These are phyloP conservation scores for Crithidia sp. DNA, from an alignment of 208 protist species.

Conservation along the genomic window DNA sequence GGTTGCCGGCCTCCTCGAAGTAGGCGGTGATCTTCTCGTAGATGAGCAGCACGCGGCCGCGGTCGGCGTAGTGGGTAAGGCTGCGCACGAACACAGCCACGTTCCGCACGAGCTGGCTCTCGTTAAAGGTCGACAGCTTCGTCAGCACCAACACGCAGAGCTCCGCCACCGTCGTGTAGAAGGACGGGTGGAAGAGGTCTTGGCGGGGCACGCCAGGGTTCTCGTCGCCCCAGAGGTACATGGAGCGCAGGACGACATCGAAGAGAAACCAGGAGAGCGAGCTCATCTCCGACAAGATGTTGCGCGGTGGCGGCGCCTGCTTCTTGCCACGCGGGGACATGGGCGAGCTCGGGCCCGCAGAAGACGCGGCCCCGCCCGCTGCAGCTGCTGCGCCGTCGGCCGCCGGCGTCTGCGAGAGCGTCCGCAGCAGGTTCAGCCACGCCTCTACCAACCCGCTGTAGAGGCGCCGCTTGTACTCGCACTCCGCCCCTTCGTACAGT, in stretches of 20 bases:
- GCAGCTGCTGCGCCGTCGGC: neutral
- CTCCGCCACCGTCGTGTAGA: constrained; percentile 65
- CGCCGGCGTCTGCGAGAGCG: constrained; percentile 13
- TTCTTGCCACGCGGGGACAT: constrained; percentile 17
- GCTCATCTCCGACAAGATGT: constrained; percentile 68
- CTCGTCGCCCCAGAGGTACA: constrained; percentile 82
- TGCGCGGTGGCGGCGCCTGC: constrained; percentile 34
- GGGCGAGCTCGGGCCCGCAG: constrained; percentile 6
- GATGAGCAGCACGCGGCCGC: constrained; percentile 68
- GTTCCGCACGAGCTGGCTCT: constrained; percentile 60
- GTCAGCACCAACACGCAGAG: constrained; percentile 71
- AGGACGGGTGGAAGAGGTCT: constrained; percentile 67
- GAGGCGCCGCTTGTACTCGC: constrained; percentile 43
- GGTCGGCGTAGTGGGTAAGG: constrained; percentile 74
- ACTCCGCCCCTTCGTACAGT: constrained; percentile 64
- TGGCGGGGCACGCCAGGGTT: constrained; percentile 42
- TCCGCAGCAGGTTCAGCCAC: constrained; percentile 66
- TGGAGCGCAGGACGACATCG: constrained; percentile 81
- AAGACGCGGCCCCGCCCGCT: neutral
- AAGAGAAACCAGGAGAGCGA: constrained; percentile 88
- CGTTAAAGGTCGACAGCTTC: constrained; percentile 57
- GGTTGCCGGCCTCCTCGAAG: constrained; percentile 65
- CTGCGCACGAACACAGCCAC: constrained; percentile 80
- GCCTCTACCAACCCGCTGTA: constrained; percentile 82
- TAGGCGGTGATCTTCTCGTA: constrained; percentile 54